Percentiles rank a stretch among this genome's conserved stretches.
Conservation (phyloP, 2,329 filamentous ascomycete species). For the Fonsecaea nubica region DNA sequence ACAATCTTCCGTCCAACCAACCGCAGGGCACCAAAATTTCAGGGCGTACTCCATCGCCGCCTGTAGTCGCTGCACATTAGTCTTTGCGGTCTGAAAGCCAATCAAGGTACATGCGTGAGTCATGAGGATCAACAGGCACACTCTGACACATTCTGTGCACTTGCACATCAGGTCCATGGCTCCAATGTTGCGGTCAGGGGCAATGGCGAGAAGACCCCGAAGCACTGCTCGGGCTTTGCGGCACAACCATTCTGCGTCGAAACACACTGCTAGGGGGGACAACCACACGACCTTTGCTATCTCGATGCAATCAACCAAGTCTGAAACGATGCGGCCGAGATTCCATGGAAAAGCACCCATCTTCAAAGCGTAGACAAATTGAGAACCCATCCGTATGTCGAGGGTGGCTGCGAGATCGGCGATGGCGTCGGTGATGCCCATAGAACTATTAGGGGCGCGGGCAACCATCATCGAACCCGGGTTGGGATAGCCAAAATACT, state of each 20-base stretch:
- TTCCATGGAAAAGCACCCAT: constrained; percentile 23
- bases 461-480: constrained; percentile 23
- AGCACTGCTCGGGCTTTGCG: constrained; percentile 35
- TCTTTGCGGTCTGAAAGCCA: constrained; percentile 31
- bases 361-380: constrained; percentile 24
- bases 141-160: constrained; percentile 28
- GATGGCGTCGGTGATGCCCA: constrained; percentile 33
- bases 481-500: constrained; percentile 23
- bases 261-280: constrained; percentile 36
- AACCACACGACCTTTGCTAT: constrained; percentile 38
- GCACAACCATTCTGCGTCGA: constrained; percentile 38
- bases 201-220: constrained; percentile 28
- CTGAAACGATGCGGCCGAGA: constrained; percentile 24
- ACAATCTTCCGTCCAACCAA: constrained; percentile 33
- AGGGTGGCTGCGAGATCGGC: constrained; percentile 31
- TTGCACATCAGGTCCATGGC: constrained; percentile 25
- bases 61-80: constrained; percentile 27
- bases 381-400: constrained; percentile 35
- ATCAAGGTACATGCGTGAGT: constrained; percentile 37
- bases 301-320: constrained; percentile 36
- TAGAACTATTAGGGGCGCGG: constrained; percentile 16
- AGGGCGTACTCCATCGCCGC: constrained; percentile 23
- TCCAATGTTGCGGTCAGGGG: constrained; percentile 29
- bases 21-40: constrained; percentile 29
- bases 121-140: constrained; percentile 34